A percentile compares a stretch with the other conserved stretches of the same genome.
phyloP scores from a whole-genome alignment of 176 grass and related monocot species.

The Elaeis guineensis region DNA sequence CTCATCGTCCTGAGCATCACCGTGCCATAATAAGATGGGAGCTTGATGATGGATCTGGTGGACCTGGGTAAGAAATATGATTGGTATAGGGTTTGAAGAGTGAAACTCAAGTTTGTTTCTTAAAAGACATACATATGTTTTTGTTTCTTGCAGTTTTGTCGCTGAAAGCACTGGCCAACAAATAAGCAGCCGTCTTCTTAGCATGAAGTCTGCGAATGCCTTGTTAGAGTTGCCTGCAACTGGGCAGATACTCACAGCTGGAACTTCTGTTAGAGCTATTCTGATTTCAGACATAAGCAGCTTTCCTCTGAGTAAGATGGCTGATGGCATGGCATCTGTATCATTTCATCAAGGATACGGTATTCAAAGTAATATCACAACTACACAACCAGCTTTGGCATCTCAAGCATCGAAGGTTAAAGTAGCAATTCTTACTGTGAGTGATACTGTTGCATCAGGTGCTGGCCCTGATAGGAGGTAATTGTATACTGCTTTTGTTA shows the following conservation, averaged over 20 bases:
- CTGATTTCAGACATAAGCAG: slow-evolving; percentile 58
- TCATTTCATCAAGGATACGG: slow-evolving; percentile 18
- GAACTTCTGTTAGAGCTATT: slow-evolving; percentile 55
- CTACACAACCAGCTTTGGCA: slow-evolving; percentile 11
- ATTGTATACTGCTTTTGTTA: neutral
- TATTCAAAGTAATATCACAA: slow-evolving; percentile 12
- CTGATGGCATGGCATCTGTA: neutral
- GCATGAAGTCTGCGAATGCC: slow-evolving; percentile 96
- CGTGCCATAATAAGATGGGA: slow-evolving; percentile 78
- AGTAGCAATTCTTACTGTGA: slow-evolving; percentile 92
- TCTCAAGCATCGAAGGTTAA: slow-evolving; percentile 39
- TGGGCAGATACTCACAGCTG: slow-evolving; percentile 50
- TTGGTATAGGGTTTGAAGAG: too few species aligned
- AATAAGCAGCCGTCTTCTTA: slow-evolving; percentile 74
- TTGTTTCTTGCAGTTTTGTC: slow-evolving; percentile 34
- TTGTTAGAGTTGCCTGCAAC: slow-evolving; percentile 60
- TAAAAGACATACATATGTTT: too few species aligned
- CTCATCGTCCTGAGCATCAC: slow-evolving; percentile 55
- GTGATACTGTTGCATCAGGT: slow-evolving; percentile 89
- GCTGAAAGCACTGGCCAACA: slow-evolving; percentile 90
- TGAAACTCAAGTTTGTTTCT: too few species aligned
- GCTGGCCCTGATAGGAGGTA: slow-evolving; percentile 90
- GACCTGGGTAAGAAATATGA: slow-evolving; percentile 61
- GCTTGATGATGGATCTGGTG: slow-evolving; percentile 77
- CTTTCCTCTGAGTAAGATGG: slow-evolving; percentile 25